Base-by-base conservation (phyloP, 2,329 filamentous ascomycete genomes). In the Escovopsis sp. region DNA sequence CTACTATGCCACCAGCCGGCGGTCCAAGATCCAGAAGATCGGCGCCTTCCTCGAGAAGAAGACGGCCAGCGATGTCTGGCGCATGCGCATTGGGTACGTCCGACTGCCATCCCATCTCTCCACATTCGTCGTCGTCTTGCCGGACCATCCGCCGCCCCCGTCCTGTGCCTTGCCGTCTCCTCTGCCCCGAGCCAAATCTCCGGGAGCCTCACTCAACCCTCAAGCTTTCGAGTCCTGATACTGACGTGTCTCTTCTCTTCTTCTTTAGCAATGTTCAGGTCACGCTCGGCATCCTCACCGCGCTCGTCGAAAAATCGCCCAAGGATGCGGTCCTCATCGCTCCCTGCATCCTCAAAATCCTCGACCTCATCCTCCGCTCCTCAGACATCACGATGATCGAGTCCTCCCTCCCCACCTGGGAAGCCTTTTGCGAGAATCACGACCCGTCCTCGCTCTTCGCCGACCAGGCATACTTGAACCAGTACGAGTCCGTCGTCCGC, bases 11-110 rank as follows among this genome's bases (percentile, higher is more conserved):
- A 93, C 85, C 58, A 94, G 88, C 53, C 85, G 89, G 47, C 80
- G 86, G 50, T 89, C 85, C 64, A 98, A 96, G 72, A 79, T 96
- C 53, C 85, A 91, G 57, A 98, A 98, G 66, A 88, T 98, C 51
- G 87, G 86, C 61, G 80, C 79, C 53, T 98, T 95, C 59, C 72
- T 98, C 50, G 88, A 96, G 67, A 93, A 89, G 70, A 86, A 89
- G 68, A 91, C 86, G 19, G 84, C 84, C 47, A 82, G 79, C 56
- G 91, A 98, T 68, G 86, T 95, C 51, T 93, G 82, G 77, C 83
- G 85, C 57, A 75, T 78, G 61, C 80, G 86, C 56, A 85, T 91
- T 57, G 88, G 88, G 83, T 93, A 67, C 45, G 68, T 64, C 28
- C 30, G 15, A 36, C 36, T 35, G 9, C 12, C 12, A 9, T 32